Conservation (phyloP, 805 yeast species). For the Monosporozyma siamensis region DNA sequence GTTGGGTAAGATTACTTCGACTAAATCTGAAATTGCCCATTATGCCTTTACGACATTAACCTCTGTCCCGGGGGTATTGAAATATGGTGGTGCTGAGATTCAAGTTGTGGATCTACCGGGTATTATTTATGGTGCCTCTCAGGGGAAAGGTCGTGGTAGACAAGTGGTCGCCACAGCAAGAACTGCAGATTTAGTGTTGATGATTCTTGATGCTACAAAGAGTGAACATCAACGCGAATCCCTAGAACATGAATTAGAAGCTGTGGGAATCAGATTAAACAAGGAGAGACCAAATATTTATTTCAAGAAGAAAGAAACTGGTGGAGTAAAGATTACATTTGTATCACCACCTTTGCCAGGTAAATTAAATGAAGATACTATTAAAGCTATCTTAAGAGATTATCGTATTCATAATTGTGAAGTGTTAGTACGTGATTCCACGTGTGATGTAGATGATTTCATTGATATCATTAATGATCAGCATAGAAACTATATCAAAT, state of each 20-base stretch:
- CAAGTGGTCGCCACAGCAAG: slow-evolving; percentile 95
- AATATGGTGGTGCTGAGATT: slow-evolving; percentile 92
- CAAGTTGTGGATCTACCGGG: slow-evolving; percentile 98
- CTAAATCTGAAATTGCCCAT: slow-evolving; percentile 89
- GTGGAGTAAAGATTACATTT: slow-evolving; percentile 81
- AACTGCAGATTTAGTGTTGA: slow-evolving; percentile 84
- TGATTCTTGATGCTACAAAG: slow-evolving; percentile 94
- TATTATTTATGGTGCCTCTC: slow-evolving; percentile 91
- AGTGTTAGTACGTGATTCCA: slow-evolving; percentile 79
- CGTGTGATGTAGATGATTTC: slow-evolving; percentile 83
- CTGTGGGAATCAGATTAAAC: slow-evolving; percentile 87
- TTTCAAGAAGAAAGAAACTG: slow-evolving; percentile 72
- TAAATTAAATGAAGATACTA: slow-evolving; percentile 69
- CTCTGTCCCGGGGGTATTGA: slow-evolving; percentile 91
- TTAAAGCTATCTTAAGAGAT: slow-evolving; percentile 69
- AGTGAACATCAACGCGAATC: slow-evolving; percentile 82
- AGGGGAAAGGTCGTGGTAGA: slow-evolving; percentile 95
- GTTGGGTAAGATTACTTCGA: slow-evolving; percentile 79
- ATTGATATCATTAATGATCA: slow-evolving; percentile 84
- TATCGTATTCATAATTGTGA: slow-evolving; percentile 90
- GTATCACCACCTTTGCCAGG: slow-evolving; percentile 62
- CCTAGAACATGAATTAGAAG: slow-evolving; percentile 80
- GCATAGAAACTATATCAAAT: slow-evolving; percentile 81
- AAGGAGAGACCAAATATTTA: slow-evolving; percentile 69
- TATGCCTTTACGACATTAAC: slow-evolving; percentile 95